These are phyloP conservation scores for Shiraia bambusicola DNA, from an alignment of 2,329 filamentous ascomycete species.

Conservation along the genomic window DNA sequence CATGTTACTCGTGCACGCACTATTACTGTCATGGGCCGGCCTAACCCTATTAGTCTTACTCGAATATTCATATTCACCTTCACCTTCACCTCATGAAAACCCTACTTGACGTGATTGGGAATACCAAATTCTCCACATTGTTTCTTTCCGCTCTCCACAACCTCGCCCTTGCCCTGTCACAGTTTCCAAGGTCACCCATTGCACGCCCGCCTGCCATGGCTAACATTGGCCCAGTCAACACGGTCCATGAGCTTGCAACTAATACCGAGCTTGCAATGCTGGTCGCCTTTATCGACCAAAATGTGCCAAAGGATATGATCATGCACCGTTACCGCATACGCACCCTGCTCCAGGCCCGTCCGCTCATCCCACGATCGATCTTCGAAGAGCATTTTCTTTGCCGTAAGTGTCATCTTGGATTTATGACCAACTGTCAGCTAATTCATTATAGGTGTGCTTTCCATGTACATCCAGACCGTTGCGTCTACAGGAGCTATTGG, in stretches of 20 bases:
- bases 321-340: conserved; percentile 4
- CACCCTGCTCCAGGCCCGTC: conserved; percentile 3
- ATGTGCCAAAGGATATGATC: conserved; percentile 1
- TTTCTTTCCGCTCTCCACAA: no score
- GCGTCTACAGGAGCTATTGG: conserved; percentile 1
- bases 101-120: no score
- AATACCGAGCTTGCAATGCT: conserved; percentile 4
- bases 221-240: conserved; percentile 1
- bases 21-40: no score
- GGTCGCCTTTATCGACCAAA: conserved; percentile 8
- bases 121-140: no score
- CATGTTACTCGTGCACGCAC: no score
- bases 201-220: background rate
- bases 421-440: background rate
- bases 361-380: conserved; percentile 5
- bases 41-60: no score
- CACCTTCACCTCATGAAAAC: no score
- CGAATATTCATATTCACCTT: no score
- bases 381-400: conserved; percentile 5
- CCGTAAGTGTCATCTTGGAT: background rate
- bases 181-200: no score
- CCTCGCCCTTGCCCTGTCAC: no score
- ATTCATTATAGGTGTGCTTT: conserved; percentile 2
- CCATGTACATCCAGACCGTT: conserved; percentile 5
- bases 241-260: conserved; percentile 5